Conservation (phyloP, 2,329 filamentous ascomycete species). For the Aureobasidium melanogenum region DNA sequence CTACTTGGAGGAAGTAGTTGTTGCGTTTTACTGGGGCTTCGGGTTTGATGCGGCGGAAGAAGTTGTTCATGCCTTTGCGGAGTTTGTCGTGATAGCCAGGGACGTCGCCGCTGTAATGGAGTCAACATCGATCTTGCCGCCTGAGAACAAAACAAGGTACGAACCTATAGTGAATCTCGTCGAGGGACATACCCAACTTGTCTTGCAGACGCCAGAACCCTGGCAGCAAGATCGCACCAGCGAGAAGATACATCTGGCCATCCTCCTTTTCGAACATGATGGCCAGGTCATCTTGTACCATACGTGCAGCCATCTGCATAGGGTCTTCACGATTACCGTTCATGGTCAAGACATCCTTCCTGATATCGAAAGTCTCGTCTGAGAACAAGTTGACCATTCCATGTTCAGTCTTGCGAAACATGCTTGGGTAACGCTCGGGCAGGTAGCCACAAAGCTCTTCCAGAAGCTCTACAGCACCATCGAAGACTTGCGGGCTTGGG, state of each 20-base stretch:
- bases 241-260: conserved; percentile 72
- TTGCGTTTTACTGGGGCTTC: conserved; percentile 60
- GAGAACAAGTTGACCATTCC: conserved; percentile 66
- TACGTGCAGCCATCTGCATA: conserved; percentile 63
- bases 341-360: conserved; percentile 47
- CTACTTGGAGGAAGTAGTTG: conserved; percentile 85
- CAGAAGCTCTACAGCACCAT: conserved; percentile 65
- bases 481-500: conserved; percentile 48
- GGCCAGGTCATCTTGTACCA: conserved; percentile 74
- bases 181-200: conserved; percentile 71
- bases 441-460: conserved; percentile 65
- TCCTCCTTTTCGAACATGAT: conserved; percentile 72
- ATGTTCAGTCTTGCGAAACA: conserved; percentile 55
- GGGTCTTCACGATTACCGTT: conserved; percentile 54
- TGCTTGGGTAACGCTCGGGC: conserved; percentile 62
- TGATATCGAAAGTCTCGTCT: conserved; percentile 61
- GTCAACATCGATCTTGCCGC: neutral
- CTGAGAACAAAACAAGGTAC: accelerated
- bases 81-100: conserved; percentile 63
- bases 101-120: conserved; percentile 53
- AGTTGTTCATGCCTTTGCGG: conserved; percentile 70
- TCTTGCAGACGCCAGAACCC: conserved; percentile 79
- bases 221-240: conserved; percentile 64
- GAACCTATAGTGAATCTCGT: conserved; percentile 62
- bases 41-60: conserved; percentile 64